Evolutionary conservation across 257 asterid species (phyloP).

Genomic region (Rehmannia glutinosa): DNA sequence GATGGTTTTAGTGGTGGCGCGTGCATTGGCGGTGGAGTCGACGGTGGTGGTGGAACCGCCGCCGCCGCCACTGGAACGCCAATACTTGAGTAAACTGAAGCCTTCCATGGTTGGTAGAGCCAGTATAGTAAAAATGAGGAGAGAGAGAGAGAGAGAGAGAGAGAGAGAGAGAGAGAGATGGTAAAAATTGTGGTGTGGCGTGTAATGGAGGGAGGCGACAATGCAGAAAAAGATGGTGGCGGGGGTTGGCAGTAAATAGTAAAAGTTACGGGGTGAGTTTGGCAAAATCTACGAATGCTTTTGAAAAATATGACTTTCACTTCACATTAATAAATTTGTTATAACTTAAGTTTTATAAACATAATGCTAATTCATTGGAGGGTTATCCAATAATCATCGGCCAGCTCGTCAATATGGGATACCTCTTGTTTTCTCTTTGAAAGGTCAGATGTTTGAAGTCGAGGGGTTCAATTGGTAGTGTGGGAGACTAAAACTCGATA

Average conservation of each 20-base stretch:
- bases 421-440: too few relatives aligned
- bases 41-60: conserved; percentile 17
- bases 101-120: conserved; percentile 58
- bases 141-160: conserved; percentile 9
- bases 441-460: too few relatives aligned
- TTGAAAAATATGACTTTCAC: not conserved
- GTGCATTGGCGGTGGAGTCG: conserved; percentile 14
- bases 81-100: conserved; percentile 47
- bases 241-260: conserved; percentile 10
- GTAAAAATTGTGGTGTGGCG: too few relatives aligned
- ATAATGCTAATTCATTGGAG: not conserved
- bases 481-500: too few relatives aligned
- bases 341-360: not conserved
- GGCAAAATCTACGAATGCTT: not conserved
- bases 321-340: not conserved
- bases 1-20: conserved; percentile 24
- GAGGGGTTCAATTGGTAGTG: too few relatives aligned
- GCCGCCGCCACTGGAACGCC: conserved; percentile 30
- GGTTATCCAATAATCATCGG: too few relatives aligned
- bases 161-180: conserved; percentile 18
- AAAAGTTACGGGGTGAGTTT: not conserved
- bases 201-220: conserved; percentile 17
- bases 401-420: too few relatives aligned
- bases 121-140: conserved; percentile 27
- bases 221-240: not conserved